Evolutionary conservation across 805 yeast species (phyloP), one percentile per base, ranked within the genome.

Genomic region (Schwanniomyces sp.): DNA sequence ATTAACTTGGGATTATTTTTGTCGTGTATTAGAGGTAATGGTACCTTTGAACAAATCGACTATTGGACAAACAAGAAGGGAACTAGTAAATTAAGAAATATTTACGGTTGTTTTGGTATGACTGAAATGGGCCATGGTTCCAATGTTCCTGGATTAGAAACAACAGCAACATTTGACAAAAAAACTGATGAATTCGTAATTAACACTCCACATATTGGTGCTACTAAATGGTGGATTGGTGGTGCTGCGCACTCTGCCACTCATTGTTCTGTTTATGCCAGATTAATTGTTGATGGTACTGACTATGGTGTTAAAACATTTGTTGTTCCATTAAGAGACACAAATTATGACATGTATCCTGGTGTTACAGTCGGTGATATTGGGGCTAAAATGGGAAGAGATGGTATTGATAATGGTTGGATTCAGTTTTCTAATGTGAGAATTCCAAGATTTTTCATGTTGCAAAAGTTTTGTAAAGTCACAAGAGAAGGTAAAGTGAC

Each of bases 1-100:
- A 91, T 91, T 47, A 96, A 91, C 72, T 75, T 86, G 54, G 97
- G 96, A 4, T 76, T 91, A 48, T 92, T 92, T 63, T 76, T 89
- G 45, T 80, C 82, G 48, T 88, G 96, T 48, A 71, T 91, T 48
- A 81, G 85, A 56, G 96, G 97, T 52, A 86, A 88, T 57, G 98
- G 97, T 54, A 86, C 97, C 7, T 78, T 81, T 29, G 88, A 82
- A 48, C 98, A 91, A 74, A 79, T 85, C 57, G 73, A 82, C 38
- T 92, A 85, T 70, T 91, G 97, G 97, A 78, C 90, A 45, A 70
- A 75, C 49, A 82, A 79, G 56, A 77, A 86, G 58, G 91, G 88
- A 54, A 82, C 90, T 9, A 63, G 74, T 1, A 70, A 69, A 51
- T 62, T 85, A 34, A 82, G 77, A 59, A 86, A 80, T 50, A 74